phyloP scores from a whole-genome alignment of 1,139 yeast genomes.

The Pichia sp. region DNA sequence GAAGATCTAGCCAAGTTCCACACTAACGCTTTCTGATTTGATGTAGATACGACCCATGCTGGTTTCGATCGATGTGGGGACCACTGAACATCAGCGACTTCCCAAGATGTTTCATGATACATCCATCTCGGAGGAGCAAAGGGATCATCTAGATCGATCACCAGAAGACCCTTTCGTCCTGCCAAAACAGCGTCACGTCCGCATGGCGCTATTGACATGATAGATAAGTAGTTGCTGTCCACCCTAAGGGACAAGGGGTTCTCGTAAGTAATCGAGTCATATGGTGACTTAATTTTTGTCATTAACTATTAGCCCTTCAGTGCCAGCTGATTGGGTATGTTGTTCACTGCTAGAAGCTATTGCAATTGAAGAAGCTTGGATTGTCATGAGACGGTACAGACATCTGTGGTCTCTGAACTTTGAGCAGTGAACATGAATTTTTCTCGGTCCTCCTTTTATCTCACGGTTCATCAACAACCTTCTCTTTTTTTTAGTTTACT shows the following conservation, averaged over 20 bases:
- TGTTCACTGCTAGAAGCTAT: too few species aligned
- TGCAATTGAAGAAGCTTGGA: too few species aligned
- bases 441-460: too few species aligned
- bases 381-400: too few species aligned
- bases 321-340: too few species aligned
- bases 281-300: constrained; percentile 19
- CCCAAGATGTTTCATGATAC: constrained; percentile 93
- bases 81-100: constrained; percentile 99
- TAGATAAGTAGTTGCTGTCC: constrained; percentile 46
- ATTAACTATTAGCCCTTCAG: too few species aligned
- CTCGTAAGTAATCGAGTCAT: constrained; percentile 49
- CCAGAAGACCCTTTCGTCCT: constrained; percentile 77
- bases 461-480: too few species aligned
- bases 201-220: constrained; percentile 87
- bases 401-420: too few species aligned
- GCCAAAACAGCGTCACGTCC: constrained; percentile 94
- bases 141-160: constrained; percentile 93
- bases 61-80: constrained; percentile 82
- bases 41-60: constrained; percentile 87
- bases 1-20: constrained; percentile 86
- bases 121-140: constrained; percentile 93
- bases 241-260: constrained; percentile 75
- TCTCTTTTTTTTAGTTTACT: too few species aligned
- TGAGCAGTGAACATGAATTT: too few species aligned
- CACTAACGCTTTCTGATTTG: constrained; percentile 88